A percentile compares a stretch with the other conserved stretches of the same genome.
Conservation (phyloP, 164 flowering plant species). For the Protea cynaroides region DNA sequence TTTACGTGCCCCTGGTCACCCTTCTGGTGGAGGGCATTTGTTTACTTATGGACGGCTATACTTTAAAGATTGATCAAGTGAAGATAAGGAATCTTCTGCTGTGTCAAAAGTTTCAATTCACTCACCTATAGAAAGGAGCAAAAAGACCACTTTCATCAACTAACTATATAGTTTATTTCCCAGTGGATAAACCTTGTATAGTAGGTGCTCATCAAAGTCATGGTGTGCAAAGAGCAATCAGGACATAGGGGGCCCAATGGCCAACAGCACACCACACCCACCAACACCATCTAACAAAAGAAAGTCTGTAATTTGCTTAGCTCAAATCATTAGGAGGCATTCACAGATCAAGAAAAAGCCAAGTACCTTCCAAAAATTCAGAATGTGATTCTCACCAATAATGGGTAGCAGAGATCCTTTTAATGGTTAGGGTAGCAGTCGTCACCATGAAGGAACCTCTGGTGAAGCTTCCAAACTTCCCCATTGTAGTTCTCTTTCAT, state of each 20-base stretch:
- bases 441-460: conserved; percentile 15
- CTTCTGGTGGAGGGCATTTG: background rate
- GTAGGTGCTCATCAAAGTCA: background rate
- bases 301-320: background rate
- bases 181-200: background rate
- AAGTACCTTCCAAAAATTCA: conserved; percentile 14
- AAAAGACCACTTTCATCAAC: too few species aligned
- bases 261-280: background rate
- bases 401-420: conserved; percentile 78
- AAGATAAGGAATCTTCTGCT: background rate
- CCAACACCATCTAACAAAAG: background rate
- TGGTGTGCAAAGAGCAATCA: background rate
- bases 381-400: conserved; percentile 57
- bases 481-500: conserved; percentile 55
- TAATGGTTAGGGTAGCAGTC: conserved; percentile 77
- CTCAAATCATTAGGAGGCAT: background rate
- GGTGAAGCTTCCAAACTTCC: conserved; percentile 66
- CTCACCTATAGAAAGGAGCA: background rate
- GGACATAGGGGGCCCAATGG: background rate
- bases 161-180: background rate
- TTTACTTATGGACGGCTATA: background rate
- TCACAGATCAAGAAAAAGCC: background rate
- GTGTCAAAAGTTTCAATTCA: background rate
- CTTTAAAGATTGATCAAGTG: background rate
- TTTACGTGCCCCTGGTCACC: background rate